Base-by-base conservation (phyloP, 2,329 filamentous ascomycete species). In the Thielaviopsis ethacetica region DNA sequence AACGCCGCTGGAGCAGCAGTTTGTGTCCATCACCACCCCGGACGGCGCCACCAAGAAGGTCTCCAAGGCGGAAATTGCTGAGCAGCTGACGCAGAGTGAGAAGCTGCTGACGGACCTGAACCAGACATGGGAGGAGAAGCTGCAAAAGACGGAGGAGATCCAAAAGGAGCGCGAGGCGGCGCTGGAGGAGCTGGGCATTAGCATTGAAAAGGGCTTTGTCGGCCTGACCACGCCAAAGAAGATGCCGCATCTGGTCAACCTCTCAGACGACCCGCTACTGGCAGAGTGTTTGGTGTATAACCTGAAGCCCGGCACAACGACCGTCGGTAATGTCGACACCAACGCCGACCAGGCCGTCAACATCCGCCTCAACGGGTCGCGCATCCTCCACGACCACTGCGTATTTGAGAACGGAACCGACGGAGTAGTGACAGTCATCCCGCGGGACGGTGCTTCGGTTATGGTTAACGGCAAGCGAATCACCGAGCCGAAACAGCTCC, bases 251-350 rank as follows among this genome's bases (percentile, higher is more conserved):
- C 74, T 98, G 71, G 93, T 98, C 71, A 98, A 98, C 69, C 73
- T 98, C 65, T 96, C 91, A n/a, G 88, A 93, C 68, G 88, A 93
- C 67, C 93, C 93, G 9, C 76, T 98, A 34, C 78, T 98, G 52
- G 91, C 91, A 5, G 93, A 98, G 73, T 98, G 93, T 72, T 75
- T 98, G 60, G 89, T 98, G 47, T 98, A 98, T 74, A 98, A 98
- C 67, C 80, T 98, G 65, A 98, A 98, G 71, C 91, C 93, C 6
- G 93, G 93, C 34, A 87, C 83, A 9, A 98, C 93, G 0, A 91
- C 88, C 0, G 93, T 98, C 21, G 93, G 93, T 21, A 96, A 97
- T 67, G 88, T 93, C 59, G 91, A 96, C 65, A 86, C 88, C 17
- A 86, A 88, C 58, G 82, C 82, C 38, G 80, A 82, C 41, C 73